These are phyloP conservation scores for Linderniella brevidens DNA, from an alignment of 257 asterid species.

Conservation along the genomic window DNA sequence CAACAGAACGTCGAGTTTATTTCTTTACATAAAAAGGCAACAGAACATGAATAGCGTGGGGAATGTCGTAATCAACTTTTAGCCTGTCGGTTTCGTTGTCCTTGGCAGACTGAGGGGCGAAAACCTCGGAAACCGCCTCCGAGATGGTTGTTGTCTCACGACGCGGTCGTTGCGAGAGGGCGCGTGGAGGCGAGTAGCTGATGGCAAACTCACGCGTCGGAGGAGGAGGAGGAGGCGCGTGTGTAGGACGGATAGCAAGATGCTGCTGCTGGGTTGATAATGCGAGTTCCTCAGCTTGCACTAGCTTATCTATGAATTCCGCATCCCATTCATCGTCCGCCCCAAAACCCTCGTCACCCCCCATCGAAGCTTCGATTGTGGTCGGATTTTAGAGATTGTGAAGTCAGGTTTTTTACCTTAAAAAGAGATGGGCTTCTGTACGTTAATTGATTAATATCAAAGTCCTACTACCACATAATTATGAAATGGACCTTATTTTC, in stretches of 20 bases:
- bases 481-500: no score
- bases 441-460: no score
- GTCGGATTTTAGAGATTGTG: no score
- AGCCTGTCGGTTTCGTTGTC: slow-evolving; percentile 31
- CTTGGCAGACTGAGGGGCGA: slow-evolving; percentile 17
- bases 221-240: slow-evolving; percentile 22
- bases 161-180: slow-evolving; percentile 52
- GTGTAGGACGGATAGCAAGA: slow-evolving; percentile 20
- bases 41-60: background rate
- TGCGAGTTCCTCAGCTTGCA: slow-evolving; percentile 30
- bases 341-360: slow-evolving; percentile 33
- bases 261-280: slow-evolving; percentile 17
- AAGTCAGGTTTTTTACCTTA: no score
- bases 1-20: slow-evolving; percentile 3
- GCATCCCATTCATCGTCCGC: slow-evolving; percentile 36
- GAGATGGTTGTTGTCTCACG: slow-evolving; percentile 3
- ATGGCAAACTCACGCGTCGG: slow-evolving; percentile 9
- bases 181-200: slow-evolving; percentile 68
- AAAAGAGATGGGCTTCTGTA: no score
- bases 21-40: background rate
- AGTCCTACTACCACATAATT: no score
- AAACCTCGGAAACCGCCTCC: slow-evolving; percentile 6
- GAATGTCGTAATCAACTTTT: slow-evolving; percentile 26
- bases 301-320: slow-evolving; percentile 28
- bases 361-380: slow-evolving; percentile 26